Conservation (phyloP, 345 rosid species). For the Geranium brycei region DNA sequence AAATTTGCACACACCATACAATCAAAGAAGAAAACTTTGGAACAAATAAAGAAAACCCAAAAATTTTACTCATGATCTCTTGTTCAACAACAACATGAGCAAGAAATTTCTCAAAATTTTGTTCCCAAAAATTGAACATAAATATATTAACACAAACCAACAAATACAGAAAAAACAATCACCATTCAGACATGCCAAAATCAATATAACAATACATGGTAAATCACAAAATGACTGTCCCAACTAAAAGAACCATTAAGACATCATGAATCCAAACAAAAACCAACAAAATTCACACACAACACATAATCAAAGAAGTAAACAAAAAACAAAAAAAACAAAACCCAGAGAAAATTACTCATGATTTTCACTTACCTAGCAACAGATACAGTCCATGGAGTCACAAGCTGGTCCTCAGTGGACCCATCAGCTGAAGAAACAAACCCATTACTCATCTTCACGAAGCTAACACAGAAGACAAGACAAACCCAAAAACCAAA, state of each 20-base stretch:
- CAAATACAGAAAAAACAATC: too few species aligned
- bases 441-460: not conserved
- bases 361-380: slow-evolving; percentile 44
- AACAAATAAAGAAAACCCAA: not conserved
- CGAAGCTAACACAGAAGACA: not conserved
- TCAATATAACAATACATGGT: not conserved
- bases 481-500: not conserved
- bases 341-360: not conserved
- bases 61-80: slow-evolving; percentile 2
- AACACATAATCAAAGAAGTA: not conserved
- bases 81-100: slow-evolving; percentile 54
- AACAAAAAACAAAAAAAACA: not conserved
- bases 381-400: slow-evolving; percentile 83
- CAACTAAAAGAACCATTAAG: too few species aligned
- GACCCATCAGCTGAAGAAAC: slow-evolving; percentile 21
- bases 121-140: not conserved
- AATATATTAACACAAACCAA: too few species aligned
- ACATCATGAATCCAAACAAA: too few species aligned
- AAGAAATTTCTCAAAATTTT: too few species aligned
- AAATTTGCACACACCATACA: too few species aligned
- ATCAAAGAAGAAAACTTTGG: slow-evolving; percentile 3
- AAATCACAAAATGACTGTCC: not conserved
- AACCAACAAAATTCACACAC: too few species aligned
- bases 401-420: slow-evolving; percentile 72
- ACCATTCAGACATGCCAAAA: not conserved